Percentiles rank a stretch among this genome's conserved stretches.
Conservation (phyloP, 768 basidiomycete species). For the Multifurca ochricompacta region DNA sequence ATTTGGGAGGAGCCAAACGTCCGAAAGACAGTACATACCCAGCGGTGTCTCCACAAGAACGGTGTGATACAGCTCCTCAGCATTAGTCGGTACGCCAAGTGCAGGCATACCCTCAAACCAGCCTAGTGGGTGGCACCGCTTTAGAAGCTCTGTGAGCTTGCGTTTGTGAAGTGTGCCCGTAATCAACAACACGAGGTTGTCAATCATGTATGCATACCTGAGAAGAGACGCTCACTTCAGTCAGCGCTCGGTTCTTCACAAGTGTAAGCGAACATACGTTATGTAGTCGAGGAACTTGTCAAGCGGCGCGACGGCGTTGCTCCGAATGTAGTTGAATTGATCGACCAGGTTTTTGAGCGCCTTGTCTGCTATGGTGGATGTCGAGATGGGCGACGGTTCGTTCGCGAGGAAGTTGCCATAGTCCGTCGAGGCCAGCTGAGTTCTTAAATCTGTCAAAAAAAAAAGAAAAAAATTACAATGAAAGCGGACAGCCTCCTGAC, state of each 20-base stretch:
- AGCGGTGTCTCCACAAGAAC: constrained; percentile 97
- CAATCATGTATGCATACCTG: constrained; percentile 99
- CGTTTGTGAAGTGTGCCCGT: constrained; percentile 96
- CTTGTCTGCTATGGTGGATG: constrained; percentile 93
- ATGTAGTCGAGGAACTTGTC: constrained; percentile 95
- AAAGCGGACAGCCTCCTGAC: neutral
- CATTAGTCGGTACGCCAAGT: constrained; percentile 97
- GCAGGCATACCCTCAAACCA: constrained; percentile 99
- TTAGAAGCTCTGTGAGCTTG: constrained; percentile 93
- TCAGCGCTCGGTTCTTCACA: neutral
- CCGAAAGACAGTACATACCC: constrained; percentile 45
- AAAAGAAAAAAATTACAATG: neutral
- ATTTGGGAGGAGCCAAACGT: neutral
- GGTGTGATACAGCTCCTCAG: constrained; percentile 94
- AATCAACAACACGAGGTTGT: constrained; percentile 96
- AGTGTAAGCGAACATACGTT: constrained; percentile 53
- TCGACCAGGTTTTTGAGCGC: constrained; percentile 93
- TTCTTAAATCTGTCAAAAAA: constrained; percentile 68
- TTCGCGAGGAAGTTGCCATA: constrained; percentile 98
- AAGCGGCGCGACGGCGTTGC: constrained; percentile 85
- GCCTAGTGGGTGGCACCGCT: constrained; percentile 94
- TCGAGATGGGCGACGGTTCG: constrained; percentile 88
- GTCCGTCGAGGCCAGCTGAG: constrained; percentile 93
- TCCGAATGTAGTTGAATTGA: constrained; percentile 92
- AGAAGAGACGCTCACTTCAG: neutral